phyloP scores from a whole-genome alignment of 306 rosid species.

The Malus orientalis region DNA sequence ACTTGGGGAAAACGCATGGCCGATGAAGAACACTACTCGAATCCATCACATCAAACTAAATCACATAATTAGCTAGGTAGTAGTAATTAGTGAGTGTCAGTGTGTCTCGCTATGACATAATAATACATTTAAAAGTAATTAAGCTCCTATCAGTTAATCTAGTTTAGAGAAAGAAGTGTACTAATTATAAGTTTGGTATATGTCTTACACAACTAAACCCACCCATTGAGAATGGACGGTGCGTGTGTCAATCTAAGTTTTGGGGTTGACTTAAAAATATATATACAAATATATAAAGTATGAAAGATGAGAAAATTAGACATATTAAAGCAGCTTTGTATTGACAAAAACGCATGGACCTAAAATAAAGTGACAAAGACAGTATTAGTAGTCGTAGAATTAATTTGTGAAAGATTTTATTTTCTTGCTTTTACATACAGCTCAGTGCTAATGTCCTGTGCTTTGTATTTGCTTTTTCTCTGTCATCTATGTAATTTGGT shows the following conservation, averaged over 20 bases:
- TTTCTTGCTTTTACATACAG: background rate
- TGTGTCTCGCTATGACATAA: conserved; percentile 6
- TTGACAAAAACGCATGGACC: conserved; percentile 22
- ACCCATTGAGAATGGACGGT: background rate
- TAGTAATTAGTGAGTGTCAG: background rate
- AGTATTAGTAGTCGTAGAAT: background rate
- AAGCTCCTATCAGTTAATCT: conserved; percentile 16
- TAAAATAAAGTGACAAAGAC: conserved; percentile 1
- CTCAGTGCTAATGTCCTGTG: conserved; percentile 15
- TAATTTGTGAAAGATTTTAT: background rate
- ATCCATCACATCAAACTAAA: conserved; percentile 36
- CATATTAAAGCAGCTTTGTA: background rate
- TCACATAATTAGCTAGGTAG: background rate
- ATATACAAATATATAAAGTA: background rate
- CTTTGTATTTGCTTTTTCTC: conserved; percentile 14
- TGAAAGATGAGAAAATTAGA: conserved; percentile 1
- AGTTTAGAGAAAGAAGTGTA: conserved; percentile 12
- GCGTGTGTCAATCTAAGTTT: background rate
- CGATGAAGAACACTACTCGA: conserved; percentile 20
- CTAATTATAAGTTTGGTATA: conserved; percentile 19
- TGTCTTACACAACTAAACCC: background rate
- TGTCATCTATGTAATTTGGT: conserved; percentile 15
- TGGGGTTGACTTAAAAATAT: background rate
- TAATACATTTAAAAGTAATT: background rate
- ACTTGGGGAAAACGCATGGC: conserved; percentile 22